Evolutionary conservation across 2,329 filamentous ascomycete species (phyloP), one percentile per base, ranked within the genome.

Genomic region (Fusarium xylarioides): DNA sequence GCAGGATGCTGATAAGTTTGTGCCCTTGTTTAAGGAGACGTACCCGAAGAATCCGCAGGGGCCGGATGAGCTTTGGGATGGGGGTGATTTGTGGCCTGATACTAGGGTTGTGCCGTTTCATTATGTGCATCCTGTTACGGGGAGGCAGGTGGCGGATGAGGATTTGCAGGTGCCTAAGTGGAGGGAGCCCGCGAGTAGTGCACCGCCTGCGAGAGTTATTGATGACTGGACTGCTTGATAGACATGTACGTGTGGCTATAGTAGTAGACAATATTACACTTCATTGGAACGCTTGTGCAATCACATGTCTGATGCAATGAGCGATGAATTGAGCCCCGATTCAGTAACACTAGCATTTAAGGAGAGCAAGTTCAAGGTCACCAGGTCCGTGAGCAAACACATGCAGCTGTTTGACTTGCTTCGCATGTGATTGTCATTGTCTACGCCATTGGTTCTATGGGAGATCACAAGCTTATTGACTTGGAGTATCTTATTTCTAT

Each of bases 231-330:
- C 28, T 21, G 38, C 7, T 12, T 56, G 32, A 46, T 26, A 34
- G n/a, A 4, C 11, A 14, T 30, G 8, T 15, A 23, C 11, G 5
- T 5, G 1, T 32, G 10, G 23, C 19, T 38, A 28, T 18, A 53
- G 34, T 6, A 16, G 15, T 8, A n/a, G 23, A 21, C 3, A 53
- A n/a, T 53, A 10, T n/a, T 18, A 14, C 34, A 16, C 7, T 18
- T 12, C 0, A n/a, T 37, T 9, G 3, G 3, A 30, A 2, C 0
- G 0, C 38, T n/a, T 6, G 7, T 8, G 6, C 6, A 37, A 12
- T 12, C 50, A 28, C 12, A n/a, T 37, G 23, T 14, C 46, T n/a
- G 6, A 16, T 23, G 6, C 21, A n/a, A 42, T 42, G 21, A 42
- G 2, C 10, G 21, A 9, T 21, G 2, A 3, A 21, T 38, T 21